phyloP scores from a whole-genome alignment of 2,329 filamentous ascomycete genomes.

The Phoma sp. region DNA sequence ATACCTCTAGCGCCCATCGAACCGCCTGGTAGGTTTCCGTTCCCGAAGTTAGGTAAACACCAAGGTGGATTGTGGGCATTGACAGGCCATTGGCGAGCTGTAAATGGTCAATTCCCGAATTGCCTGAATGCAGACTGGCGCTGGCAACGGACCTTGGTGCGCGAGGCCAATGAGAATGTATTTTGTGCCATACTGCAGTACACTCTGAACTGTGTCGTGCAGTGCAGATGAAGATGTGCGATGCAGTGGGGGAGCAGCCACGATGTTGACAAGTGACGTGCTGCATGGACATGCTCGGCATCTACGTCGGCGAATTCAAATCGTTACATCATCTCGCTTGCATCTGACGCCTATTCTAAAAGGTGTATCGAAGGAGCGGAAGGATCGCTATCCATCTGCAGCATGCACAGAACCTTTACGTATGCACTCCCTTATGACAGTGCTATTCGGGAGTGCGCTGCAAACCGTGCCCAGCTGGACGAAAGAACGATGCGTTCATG shows the following conservation, averaged over 20 bases:
- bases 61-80: constrained; percentile 76
- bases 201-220: constrained; percentile 17
- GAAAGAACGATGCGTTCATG: constrained; percentile 20
- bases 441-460: constrained; percentile 12
- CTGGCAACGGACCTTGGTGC: constrained; percentile 46
- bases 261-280: constrained; percentile 19
- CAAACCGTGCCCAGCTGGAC: constrained; percentile 21
- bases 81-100: constrained; percentile 63
- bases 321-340: constrained; percentile 33
- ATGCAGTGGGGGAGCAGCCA: constrained; percentile 29
- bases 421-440: constrained; percentile 16
- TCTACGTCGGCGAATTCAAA: constrained; percentile 13
- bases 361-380: not conserved
- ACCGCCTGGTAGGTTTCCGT: constrained; percentile 65
- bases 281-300: constrained; percentile 37
- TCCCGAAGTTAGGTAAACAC: constrained; percentile 73
- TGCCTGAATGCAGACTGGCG: not conserved
- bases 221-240: constrained; percentile 26
- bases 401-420: constrained; percentile 8
- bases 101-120: constrained; percentile 26
- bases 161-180: constrained; percentile 51
- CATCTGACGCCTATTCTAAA: not conserved
- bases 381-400: constrained; percentile 8
- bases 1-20: constrained; percentile 60
- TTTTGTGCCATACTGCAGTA: constrained; percentile 39